Base-by-base conservation (phyloP, 2,329 filamentous ascomycete genomes). In the Metarhizium robertsii region DNA sequence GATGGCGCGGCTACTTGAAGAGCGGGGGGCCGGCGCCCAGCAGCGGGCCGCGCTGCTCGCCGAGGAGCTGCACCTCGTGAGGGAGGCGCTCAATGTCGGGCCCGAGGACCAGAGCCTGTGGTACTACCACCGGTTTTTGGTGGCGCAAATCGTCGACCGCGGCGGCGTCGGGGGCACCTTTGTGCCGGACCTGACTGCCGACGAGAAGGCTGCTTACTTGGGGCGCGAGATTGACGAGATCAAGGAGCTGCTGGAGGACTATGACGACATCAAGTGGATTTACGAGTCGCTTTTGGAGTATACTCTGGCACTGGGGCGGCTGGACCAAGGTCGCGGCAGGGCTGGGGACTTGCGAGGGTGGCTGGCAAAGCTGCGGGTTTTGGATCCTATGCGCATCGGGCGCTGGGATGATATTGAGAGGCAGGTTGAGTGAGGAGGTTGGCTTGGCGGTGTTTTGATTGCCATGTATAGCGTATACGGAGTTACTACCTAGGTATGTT, bases 71-170 rank as follows among this genome's bases (percentile, higher is more conserved):
- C n/a, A 38, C 5, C 29, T 36, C 32, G 42, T 52, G n/a, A 40
- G 54, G 13, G 54, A 52, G n/a, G 54, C 29, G 10, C 32, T 55
- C 14, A 55, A 55, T 16, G 25, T 55, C 14, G 32, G 48, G 14
- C 48, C 54, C 4, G 54, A 55, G 7, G 54, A 55, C 38, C 54
- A 55, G 36, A 52, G 49, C 32, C 25, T 55, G 30, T 55, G 54
- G 54, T 55, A 52, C 34, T 55, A 55, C 42, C 54, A 55, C 40
- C 54, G 29, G 10, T 52, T 55, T 18, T 20, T 55, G 32, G 30
- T 55, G 29, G 38, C 49, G 48, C 49, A 52, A 49, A 55, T 52
- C 18, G 30, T 46, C 30, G 10, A 50, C n/a, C 10, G 25, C 16
- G 32, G 25, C 16, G 32, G 36, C 36, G 18, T 11, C 7, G 30